Evolutionary conservation across 768 basidiomycete genomes (phyloP), one percentile per base, ranked within the genome.

Genomic region (Rossbeevera mucosa): DNA sequence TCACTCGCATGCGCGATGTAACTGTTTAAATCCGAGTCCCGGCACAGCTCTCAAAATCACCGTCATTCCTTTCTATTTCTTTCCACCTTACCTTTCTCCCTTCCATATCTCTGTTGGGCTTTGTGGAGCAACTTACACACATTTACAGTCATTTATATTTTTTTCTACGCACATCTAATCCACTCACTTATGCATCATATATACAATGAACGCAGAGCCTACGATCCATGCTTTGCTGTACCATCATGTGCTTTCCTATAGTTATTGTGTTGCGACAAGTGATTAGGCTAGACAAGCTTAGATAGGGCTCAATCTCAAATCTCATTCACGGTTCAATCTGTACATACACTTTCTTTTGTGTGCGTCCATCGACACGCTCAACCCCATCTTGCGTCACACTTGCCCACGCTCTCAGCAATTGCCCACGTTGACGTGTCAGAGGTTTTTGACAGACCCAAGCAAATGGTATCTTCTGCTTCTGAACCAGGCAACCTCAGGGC

Each of bases 381-480:
- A 11, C 73, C 76, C 71, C 73, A 75, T 47, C 74, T 60, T 24
- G 67, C 54, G 36, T 77, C 76, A 71, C 69, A 74, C 41, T 61
- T 61, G 47, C 75, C 71, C 12, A 72, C 50, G 41, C 74, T 76
- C 56, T 84, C 77, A 6, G 67, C 71, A 31, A 79, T 61, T 20
- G 72, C 69, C 77, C 80, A 85, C 0, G 58, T 61, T 2, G 53
- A 51, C 20, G 20, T 46, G 16, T 13, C 48, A 18, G 49, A 31
- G 1, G 47, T 47, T 28, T 55, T 47, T 57, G 66, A 42, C 66
- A 79, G 49, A 42, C 81, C 57, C 33, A 82, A 48, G 58, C 70
- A 74, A 67, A 75, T 74, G 1, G 78, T 79, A 54, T 85, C 81
- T 48, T 83, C 82, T 2, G 76, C 78, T 38, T 82, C 75, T 11